Evolutionary conservation across 2,329 filamentous ascomycete genomes (phyloP).

Genomic region (Alternaria arborescens): DNA sequence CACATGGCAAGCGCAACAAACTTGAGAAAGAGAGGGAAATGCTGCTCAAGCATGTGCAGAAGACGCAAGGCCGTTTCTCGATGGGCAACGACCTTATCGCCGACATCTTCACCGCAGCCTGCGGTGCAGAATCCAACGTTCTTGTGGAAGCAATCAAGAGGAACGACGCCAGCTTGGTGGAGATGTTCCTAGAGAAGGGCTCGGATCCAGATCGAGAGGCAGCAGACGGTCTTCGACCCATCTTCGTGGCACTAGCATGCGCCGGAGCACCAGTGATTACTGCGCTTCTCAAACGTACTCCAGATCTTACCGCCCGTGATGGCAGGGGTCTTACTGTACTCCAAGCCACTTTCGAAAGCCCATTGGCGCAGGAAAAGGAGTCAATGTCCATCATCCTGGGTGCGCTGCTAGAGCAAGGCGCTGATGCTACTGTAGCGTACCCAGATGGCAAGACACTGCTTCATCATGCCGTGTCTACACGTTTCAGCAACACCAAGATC

Average conservation of each 20-base stretch:
- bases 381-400: slow-evolving; percentile 32
- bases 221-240: slow-evolving; percentile 32
- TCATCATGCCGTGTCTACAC: slow-evolving; percentile 34
- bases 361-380: slow-evolving; percentile 35
- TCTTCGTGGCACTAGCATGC: slow-evolving; percentile 42
- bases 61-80: slow-evolving; percentile 36
- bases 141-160: slow-evolving; percentile 46
- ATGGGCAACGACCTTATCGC: slow-evolving; percentile 46
- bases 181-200: slow-evolving; percentile 43
- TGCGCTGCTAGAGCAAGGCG: slow-evolving; percentile 36
- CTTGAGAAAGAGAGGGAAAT: slow-evolving; percentile 45
- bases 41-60: slow-evolving; percentile 42
- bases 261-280: slow-evolving; percentile 36
- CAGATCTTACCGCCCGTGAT: slow-evolving; percentile 37
- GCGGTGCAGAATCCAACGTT: slow-evolving; percentile 44
- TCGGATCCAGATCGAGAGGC: slow-evolving; percentile 41
- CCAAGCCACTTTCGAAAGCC: slow-evolving; percentile 38
- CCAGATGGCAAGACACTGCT: slow-evolving; percentile 43
- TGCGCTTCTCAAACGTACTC: slow-evolving; percentile 38
- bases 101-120: slow-evolving; percentile 44
- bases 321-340: slow-evolving; percentile 35
- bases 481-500: slow-evolving; percentile 27
- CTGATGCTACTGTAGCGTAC: slow-evolving; percentile 32
- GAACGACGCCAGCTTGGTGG: slow-evolving; percentile 36
- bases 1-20: slow-evolving; percentile 35